Conservation (phyloP, 805 yeast genomes). For the Metahyphopichia silvanorum region DNA sequence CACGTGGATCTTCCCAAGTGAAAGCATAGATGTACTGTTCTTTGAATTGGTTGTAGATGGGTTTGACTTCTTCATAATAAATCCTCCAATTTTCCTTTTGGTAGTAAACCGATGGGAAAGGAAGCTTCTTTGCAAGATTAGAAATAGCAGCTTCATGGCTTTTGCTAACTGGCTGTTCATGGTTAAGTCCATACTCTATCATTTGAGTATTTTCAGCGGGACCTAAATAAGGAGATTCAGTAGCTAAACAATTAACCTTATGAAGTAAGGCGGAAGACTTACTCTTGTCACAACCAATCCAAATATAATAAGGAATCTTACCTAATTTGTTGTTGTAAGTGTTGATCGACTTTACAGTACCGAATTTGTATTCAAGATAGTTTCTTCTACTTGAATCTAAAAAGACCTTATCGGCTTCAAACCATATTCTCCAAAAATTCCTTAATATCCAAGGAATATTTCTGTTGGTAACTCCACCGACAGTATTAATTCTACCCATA, state of each 20-base stretch:
- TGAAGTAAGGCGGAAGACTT: slow-evolving; percentile 44
- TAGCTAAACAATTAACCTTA: slow-evolving; percentile 70
- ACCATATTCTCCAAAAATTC: slow-evolving; percentile 86
- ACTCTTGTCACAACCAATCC: slow-evolving; percentile 61
- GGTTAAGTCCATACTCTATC: slow-evolving; percentile 4
- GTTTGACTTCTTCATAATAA: slow-evolving; percentile 69
- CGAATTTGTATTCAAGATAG: slow-evolving; percentile 77
- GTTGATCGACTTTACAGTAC: slow-evolving; percentile 74
- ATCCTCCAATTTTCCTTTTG: slow-evolving; percentile 78
- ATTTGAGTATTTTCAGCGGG: slow-evolving; percentile 40
- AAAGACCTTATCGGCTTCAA: slow-evolving; percentile 78
- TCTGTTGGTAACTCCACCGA: slow-evolving; percentile 71
- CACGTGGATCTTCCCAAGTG: slow-evolving; percentile 90
- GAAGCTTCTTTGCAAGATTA: slow-evolving; percentile 61
- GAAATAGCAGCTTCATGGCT: slow-evolving; percentile 75
- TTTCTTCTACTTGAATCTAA: slow-evolving; percentile 80
- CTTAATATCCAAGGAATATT: slow-evolving; percentile 75
- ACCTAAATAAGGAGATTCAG: slow-evolving; percentile 78
- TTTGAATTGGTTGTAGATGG: slow-evolving; percentile 66
- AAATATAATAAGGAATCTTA: slow-evolving; percentile 75
- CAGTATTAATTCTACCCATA: slow-evolving; percentile 65
- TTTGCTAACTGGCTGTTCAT: slow-evolving; percentile 56
- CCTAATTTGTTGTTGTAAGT: slow-evolving; percentile 64
- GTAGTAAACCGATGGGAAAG: slow-evolving; percentile 78
- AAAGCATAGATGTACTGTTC: slow-evolving; percentile 83